Evolutionary conservation across 179 eudicot genomes (phyloP).

Genomic region (Corrigiola litoralis): DNA sequence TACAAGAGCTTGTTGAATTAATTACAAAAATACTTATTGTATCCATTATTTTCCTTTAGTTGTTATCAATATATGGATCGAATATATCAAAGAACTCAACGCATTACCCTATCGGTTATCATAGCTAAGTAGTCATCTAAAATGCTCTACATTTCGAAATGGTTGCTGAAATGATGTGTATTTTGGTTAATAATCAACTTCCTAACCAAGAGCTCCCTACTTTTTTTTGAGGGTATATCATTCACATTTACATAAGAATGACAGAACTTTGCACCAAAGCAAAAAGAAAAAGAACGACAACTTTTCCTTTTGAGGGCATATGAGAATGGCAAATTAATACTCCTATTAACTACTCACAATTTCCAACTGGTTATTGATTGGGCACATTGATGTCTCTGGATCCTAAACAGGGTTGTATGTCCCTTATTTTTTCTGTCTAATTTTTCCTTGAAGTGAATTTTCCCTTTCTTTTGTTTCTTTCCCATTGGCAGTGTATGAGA

Average conservation of each 20-base stretch:
- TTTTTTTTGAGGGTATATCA: no score
- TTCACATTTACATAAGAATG: no score
- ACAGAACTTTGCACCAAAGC: no score
- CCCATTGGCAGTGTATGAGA: conserved; percentile 22
- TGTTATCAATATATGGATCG: not conserved
- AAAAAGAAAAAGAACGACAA: no score
- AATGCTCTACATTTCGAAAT: not conserved
- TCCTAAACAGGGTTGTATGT: conserved; percentile 3
- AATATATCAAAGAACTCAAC: no score
- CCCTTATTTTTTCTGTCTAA: not conserved
- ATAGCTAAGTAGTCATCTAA: no score
- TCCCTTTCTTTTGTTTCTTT: not conserved
- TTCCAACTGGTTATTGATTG: conserved; percentile 4
- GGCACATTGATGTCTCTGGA: conserved; percentile 9
- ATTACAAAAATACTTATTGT: no score
- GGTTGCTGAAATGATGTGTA: not conserved
- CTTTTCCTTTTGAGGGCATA: no score
- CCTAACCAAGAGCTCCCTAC: no score
- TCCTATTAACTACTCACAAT: no score
- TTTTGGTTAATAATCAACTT: not conserved
- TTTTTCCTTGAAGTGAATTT: not conserved
- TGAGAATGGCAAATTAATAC: not conserved
- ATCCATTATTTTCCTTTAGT: no score
- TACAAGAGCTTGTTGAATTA: conserved; percentile 2
- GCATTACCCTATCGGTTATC: no score